Evolutionary conservation across 306 rosid species (phyloP).

Genomic region (Lathyrus sativus): DNA sequence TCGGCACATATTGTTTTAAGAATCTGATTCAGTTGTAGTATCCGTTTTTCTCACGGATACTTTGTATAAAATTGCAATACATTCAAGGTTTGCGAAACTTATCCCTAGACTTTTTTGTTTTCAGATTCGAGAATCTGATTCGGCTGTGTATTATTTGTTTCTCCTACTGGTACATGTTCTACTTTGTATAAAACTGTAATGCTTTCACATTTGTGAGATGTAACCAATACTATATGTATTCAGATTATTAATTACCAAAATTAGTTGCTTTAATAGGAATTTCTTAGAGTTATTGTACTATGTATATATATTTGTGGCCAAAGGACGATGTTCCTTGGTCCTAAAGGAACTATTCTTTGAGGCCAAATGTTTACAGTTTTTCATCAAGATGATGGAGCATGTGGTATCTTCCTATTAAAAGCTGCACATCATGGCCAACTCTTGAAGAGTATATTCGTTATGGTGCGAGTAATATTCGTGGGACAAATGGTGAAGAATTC

Average conservation of each 20-base stretch:
- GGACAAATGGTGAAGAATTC: not conserved
- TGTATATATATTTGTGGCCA: not conserved
- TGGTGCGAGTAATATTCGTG: not conserved
- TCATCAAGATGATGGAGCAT: conserved; percentile 8
- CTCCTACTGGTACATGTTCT: not conserved
- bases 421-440: not conserved
- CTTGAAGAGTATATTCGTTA: not conserved
- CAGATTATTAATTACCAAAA: conserved; percentile 17
- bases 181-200: conserved; percentile 35
- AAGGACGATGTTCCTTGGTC: not conserved
- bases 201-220: conserved; percentile 25
- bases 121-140: conserved; percentile 59
- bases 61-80: conserved; percentile 39
- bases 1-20: conserved; percentile 84
- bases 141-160: conserved; percentile 61
- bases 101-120: not conserved
- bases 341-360: conserved; percentile 11
- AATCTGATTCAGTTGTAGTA: conserved; percentile 73
- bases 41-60: conserved; percentile 16
- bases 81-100: conserved; percentile 18
- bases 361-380: conserved; percentile 15
- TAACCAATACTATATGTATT: not conserved
- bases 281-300: not conserved
- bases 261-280: conserved; percentile 6
- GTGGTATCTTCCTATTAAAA: not conserved